Conservation (phyloP, 2,329 filamentous ascomycete genomes). For the Penicillium sclerotigenum region DNA sequence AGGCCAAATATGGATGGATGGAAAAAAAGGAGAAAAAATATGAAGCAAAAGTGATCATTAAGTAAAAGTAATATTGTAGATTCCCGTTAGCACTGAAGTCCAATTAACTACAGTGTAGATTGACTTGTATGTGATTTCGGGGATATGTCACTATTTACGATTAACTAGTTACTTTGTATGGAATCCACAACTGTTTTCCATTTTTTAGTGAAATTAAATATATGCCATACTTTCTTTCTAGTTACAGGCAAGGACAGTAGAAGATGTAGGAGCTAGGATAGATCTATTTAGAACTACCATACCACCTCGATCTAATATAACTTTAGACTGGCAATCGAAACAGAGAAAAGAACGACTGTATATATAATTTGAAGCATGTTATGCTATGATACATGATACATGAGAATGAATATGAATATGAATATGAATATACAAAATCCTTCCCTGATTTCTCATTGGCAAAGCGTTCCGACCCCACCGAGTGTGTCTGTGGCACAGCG, state of each 20-base stretch:
- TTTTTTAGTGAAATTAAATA: too few relatives aligned
- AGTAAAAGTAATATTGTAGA: too few relatives aligned
- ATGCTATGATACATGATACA: not conserved
- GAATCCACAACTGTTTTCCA: not conserved
- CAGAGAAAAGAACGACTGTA: not conserved
- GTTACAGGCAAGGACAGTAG: not conserved
- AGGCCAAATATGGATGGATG: too few relatives aligned
- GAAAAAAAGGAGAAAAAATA: not conserved
- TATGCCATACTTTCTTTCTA: too few relatives aligned
- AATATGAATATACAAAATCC: not conserved
- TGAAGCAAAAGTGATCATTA: not conserved
- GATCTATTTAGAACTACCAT: not conserved
- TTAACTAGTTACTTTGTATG: not conserved
- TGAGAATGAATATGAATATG: too few relatives aligned
- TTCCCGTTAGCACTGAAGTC: not conserved
- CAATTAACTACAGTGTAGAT: not conserved
- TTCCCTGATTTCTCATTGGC: constrained; percentile 1
- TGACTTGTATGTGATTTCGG: not conserved
- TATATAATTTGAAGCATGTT: not conserved
- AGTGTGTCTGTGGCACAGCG: not conserved
- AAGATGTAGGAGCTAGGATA: not conserved
- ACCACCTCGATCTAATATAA: too few relatives aligned
- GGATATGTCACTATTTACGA: not conserved
- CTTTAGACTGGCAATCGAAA: not conserved
- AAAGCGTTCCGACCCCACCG: not conserved